A percentile compares a stretch with the other conserved stretches of the same genome.
phyloP scores from a whole-genome alignment of 73 alveolate genomes.

The Urostyla sp. region DNA sequence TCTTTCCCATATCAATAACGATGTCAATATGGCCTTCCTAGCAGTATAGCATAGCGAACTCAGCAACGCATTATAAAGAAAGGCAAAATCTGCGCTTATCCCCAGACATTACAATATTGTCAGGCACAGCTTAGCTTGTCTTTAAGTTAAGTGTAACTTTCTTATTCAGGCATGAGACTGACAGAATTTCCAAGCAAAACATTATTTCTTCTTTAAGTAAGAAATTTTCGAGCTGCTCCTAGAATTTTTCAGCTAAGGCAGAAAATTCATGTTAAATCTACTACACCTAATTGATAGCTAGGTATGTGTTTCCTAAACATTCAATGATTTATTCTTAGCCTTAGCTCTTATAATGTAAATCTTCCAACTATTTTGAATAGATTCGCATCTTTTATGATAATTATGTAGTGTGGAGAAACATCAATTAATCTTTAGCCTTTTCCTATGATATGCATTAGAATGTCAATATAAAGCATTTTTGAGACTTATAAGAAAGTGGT shows the following conservation, averaged over 20 bases:
- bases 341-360: constrained; percentile 5
- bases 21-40: constrained; percentile 35
- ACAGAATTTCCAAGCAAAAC: constrained; percentile 48
- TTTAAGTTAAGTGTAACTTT: constrained; percentile 8
- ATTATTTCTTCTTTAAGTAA: constrained; percentile 42
- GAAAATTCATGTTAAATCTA: constrained; percentile 30
- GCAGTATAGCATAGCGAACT: constrained; percentile 40
- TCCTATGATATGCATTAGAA: constrained; percentile 34
- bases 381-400: constrained; percentile 4
- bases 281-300: constrained; percentile 29
- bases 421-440: constrained; percentile 36
- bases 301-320: constrained; percentile 16
- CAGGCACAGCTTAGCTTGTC: constrained; percentile 24
- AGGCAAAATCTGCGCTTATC: constrained; percentile 26
- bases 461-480: constrained; percentile 18
- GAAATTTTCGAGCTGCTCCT: constrained; percentile 1
- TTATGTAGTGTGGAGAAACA: constrained; percentile 9
- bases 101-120: not conserved
- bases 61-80: constrained; percentile 11
- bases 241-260: not conserved
- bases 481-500: not conserved
- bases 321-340: constrained; percentile 23
- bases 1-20: not conserved
- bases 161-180: constrained; percentile 31
- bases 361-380: constrained; percentile 21